Evolutionary conservation across 1,284 basidiomycete species (phyloP), one percentile per base, ranked within the genome.

Genomic region (Taiwanofungus camphoratus): DNA sequence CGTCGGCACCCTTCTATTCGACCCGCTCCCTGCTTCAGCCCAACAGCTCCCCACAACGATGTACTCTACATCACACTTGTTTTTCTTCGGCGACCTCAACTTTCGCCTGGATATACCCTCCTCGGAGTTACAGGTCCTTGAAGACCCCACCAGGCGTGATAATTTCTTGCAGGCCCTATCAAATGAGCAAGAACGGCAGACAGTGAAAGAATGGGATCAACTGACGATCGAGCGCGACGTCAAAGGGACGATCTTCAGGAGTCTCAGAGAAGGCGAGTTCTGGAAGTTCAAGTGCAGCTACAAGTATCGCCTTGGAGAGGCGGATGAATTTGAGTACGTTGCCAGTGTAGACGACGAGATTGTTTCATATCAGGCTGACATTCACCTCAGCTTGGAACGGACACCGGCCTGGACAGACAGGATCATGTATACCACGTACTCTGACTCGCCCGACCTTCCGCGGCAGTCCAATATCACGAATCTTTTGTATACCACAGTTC

Each of bases 341-440:
- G 11, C 16, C 16, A n/a, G 18, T 11, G n/a, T 29, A 29, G 8
- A n/a, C n/a, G n/a, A n/a, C 26, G 9, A 9, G 26, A 29, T 29
- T 29, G n/a, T 29, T 32, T 24, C 48, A 26, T n/a, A 34, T 33
- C 12, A 24, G n/a, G 16, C 22, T 39, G n/a, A 22, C 27, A 5
- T 21, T 19, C 16, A 36, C 21, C 18, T 15, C 39, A 90, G 81
- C 60, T 64, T 68, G 20, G 89, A 84, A 58, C 80, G 95, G 5
- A 72, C 75, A 5, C 95, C 95, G 0, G 86, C 93, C 16, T 99
- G 93, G 90, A 97, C 94, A 18, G 95, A 99, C 64, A 79, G 95
- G 33, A 81, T 99, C 36, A 69, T 99, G 53, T 96, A 92, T 61
- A 75, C 87, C 2, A 90, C 90, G 5, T 71, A 86, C 54, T 72